Evolutionary conservation across 257 asterid genomes (phyloP).

Genomic region (Petunia secreta): DNA sequence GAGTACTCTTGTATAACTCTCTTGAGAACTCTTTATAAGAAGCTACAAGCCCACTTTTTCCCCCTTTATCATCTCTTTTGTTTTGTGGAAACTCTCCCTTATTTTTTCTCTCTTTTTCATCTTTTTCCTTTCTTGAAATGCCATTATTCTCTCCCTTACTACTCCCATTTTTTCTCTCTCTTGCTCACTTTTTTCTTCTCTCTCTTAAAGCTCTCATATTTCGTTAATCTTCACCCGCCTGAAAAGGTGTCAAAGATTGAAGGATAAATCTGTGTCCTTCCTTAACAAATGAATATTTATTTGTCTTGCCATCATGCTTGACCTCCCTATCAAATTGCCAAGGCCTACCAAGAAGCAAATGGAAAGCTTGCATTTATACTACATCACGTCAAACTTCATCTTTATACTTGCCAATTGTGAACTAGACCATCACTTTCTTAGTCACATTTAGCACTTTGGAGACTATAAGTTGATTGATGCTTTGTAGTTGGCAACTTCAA

Average conservation of each 20-base stretch:
- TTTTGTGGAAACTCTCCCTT: too few relatives aligned
- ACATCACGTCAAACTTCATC: neutral
- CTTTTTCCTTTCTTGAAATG: too few relatives aligned
- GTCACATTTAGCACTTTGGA: neutral
- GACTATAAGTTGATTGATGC: neutral
- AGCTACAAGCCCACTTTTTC: neutral
- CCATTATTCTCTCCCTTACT: too few relatives aligned
- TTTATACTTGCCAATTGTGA: conserved; percentile 17
- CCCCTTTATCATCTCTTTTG: too few relatives aligned
- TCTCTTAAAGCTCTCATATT: too few relatives aligned
- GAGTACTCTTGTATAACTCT: too few relatives aligned
- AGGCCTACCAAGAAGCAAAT: neutral
- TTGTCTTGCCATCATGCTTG: neutral
- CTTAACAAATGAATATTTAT: too few relatives aligned
- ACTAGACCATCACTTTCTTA: neutral
- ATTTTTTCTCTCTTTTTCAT: too few relatives aligned
- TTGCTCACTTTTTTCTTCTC: neutral
- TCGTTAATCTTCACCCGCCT: too few relatives aligned
- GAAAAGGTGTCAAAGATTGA: too few relatives aligned
- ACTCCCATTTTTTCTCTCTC: neutral
- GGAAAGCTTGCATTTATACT: conserved; percentile 9
- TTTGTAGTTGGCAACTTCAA: neutral
- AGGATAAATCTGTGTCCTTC: neutral
- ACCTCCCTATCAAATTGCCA: neutral
- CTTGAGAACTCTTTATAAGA: too few relatives aligned